Percentiles rank a stretch among this genome's conserved stretches.
These are phyloP conservation scores for Irpex sp. DNA, from an alignment of 1,284 basidiomycete genomes.

Conservation along the genomic window DNA sequence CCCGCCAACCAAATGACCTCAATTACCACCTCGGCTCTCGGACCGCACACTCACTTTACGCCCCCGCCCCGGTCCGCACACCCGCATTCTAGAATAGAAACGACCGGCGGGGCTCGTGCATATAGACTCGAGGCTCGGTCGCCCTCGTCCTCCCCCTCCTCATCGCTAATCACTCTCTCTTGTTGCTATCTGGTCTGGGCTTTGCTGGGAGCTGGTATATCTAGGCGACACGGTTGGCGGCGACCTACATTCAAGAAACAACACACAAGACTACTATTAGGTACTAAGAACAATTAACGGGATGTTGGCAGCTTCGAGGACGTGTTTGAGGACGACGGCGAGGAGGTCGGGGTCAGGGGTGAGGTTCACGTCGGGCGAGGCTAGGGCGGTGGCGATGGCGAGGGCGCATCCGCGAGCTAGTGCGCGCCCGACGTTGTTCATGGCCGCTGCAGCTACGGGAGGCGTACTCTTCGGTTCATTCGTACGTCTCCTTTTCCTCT, in stretches of 20 bases:
- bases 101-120: neutral
- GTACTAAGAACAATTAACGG: neutral
- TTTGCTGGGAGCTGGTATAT: neutral
- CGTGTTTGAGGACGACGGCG: neutral
- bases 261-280: neutral
- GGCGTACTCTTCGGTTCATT: neutral
- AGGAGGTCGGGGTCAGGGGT: neutral
- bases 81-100: neutral
- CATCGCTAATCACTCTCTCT: neutral
- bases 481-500: neutral
- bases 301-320: neutral
- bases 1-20: neutral
- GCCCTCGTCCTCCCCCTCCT: neutral
- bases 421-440: neutral
- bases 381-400: neutral
- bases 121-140: neutral
- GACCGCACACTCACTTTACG: neutral
- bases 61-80: too few species aligned
- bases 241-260: neutral
- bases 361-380: neutral
- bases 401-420: neutral
- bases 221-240: neutral
- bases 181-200: neutral
- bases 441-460: neutral
- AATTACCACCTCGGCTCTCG: neutral